Percentiles rank a stretch among this genome's conserved stretches.
phyloP scores from a whole-genome alignment of 139 green algal genomes.

The Monoraphidium neglectum region DNA sequence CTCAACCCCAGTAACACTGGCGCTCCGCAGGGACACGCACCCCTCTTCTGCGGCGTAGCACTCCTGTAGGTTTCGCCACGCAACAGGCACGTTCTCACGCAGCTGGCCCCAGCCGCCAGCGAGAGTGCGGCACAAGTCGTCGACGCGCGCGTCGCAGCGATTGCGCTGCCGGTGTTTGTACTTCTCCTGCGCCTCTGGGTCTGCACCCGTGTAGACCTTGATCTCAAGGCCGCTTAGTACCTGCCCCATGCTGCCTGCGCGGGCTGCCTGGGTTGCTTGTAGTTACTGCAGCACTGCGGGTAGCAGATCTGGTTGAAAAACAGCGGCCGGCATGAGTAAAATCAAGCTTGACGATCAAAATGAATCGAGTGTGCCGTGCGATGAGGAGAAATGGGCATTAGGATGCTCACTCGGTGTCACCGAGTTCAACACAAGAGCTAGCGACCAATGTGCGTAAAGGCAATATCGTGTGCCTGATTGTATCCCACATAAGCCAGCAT shows the following conservation, averaged over 20 bases:
- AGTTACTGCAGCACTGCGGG: background rate
- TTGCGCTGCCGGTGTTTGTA: background rate
- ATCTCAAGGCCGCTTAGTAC: background rate
- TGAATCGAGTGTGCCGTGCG: no score
- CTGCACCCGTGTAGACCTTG: background rate
- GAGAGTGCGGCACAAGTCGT: slow-evolving; percentile 20
- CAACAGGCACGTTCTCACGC: background rate
- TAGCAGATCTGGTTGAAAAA: no score
- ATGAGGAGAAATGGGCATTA: no score
- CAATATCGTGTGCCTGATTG: no score
- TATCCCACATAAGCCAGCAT: no score
- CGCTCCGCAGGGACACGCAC: background rate
- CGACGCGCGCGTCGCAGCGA: slow-evolving; percentile 25
- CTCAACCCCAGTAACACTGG: no score
- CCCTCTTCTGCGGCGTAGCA: slow-evolving; percentile 12
- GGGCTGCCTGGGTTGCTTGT: background rate
- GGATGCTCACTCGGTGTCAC: no score
- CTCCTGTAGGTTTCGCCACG: background rate
- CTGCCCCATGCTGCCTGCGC: background rate
- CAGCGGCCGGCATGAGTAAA: no score
- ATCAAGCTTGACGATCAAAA: no score
- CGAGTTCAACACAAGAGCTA: no score
- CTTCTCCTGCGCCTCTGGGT: background rate
- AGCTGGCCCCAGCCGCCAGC: background rate
- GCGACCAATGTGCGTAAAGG: no score